Conservation (phyloP, 192 early-diverging fungal genomes). For the Backusella circina region DNA sequence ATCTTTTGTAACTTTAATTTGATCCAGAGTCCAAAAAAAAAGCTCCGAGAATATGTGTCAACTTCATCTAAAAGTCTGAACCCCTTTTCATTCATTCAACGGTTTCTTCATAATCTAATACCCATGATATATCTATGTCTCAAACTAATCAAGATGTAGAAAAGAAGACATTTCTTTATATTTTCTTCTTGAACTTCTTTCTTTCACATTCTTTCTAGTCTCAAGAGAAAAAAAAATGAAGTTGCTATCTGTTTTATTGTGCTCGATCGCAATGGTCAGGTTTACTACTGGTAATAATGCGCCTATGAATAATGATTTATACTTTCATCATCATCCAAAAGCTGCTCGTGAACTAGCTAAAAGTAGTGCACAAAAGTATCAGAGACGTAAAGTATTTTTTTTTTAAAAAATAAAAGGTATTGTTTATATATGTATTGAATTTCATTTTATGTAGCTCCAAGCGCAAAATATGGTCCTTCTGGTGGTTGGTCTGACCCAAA, state of each 20-base stretch:
- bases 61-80: neutral
- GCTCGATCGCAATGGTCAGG: neutral
- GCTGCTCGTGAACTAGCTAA: neutral
- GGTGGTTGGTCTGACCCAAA: neutral
- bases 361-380: neutral
- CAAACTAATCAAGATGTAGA: neutral
- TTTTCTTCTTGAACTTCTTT: neutral
- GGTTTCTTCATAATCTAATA: neutral
- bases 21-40: neutral
- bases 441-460: neutral
- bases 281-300: neutral
- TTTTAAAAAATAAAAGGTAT: neutral
- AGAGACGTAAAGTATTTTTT: neutral
- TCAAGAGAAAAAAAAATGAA: neutral
- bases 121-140: neutral
- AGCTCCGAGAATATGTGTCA: neutral
- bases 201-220: neutral
- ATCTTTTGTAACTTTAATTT: neutral
- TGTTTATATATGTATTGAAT: neutral
- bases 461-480: neutral
- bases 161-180: neutral
- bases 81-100: neutral
- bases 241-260: neutral
- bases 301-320: neutral
- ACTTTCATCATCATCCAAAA: constrained; percentile 12